phyloP scores from a whole-genome alignment of 2,329 filamentous ascomycete species.

The Dendryphion nanum region DNA sequence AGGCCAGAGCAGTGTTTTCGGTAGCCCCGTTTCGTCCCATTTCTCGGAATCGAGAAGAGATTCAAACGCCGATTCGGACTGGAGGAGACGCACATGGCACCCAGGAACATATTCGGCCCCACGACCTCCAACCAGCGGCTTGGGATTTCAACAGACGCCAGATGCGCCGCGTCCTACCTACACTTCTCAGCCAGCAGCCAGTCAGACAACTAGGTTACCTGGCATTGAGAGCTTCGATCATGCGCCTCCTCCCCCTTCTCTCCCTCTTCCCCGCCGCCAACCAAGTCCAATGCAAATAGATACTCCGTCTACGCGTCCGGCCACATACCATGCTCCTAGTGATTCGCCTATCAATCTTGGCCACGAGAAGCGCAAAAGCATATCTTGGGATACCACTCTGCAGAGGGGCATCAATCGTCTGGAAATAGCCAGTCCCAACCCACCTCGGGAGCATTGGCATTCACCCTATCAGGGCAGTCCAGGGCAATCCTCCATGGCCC shows the following conservation, averaged over 20 bases:
- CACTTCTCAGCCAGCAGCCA: constrained; percentile 53
- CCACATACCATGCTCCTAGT: constrained; percentile 35
- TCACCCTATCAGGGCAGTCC: constrained; percentile 26
- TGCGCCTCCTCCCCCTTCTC: constrained; percentile 61
- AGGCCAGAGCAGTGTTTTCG: constrained; percentile 60
- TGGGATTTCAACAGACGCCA: constrained; percentile 74
- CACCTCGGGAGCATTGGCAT: constrained; percentile 33
- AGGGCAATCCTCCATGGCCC: constrained; percentile 16
- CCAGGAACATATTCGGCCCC: constrained; percentile 65
- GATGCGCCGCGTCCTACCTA: constrained; percentile 59
- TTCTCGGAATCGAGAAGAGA: constrained; percentile 66
- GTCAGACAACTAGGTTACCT: constrained; percentile 69
- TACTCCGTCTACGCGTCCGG: constrained; percentile 43
- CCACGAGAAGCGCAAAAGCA: constrained; percentile 34
- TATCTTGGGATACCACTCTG: constrained; percentile 64
- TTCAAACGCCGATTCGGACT: constrained; percentile 71
- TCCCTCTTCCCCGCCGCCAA: constrained; percentile 59
- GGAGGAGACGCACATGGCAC: constrained; percentile 87
- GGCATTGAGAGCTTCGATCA: constrained; percentile 92
- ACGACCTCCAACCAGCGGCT: constrained; percentile 66
- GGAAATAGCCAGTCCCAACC: constrained; percentile 56
- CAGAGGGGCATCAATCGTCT: constrained; percentile 66
- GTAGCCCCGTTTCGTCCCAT: constrained; percentile 64
- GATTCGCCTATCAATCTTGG: constrained; percentile 20
- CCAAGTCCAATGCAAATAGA: constrained; percentile 80